Evolutionary conservation across 306 rosid genomes (phyloP), one percentile per base, ranked within the genome.

Genomic region (Luffa acutangula): DNA sequence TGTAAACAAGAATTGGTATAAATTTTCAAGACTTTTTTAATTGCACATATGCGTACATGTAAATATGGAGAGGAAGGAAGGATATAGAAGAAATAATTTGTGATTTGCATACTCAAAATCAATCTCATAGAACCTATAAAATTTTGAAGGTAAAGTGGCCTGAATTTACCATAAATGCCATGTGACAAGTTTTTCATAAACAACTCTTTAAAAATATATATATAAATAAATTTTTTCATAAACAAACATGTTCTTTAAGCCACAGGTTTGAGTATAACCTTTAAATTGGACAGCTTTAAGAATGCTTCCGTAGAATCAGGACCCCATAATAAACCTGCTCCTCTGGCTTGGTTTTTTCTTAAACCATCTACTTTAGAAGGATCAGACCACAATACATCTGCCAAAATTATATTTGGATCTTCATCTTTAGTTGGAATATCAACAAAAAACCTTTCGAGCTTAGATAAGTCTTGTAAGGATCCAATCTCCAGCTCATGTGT

Each of bases 241-340:
- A 45, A 46, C 39, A 45, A 33, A 41, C 4, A 41, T 46, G 34
- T 46, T 15, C 11, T 25, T 25, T 62, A 62, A 62, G 41, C 11
- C 58, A 78, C 33, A 52, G 64, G 62, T 59, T 69, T 36, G 64
- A 82, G 80, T 62, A 74, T 78, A 86, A 92, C 97, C 98, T 92
- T 94, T 78, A 92, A 85, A 36, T 85, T 94, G 81, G 91, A 87
- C 72, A 87, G 89, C 75, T 85, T 90, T 56, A 94, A 76, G 84
- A 94, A 94, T 58, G 88, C 84, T 80, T 94, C 92, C 0, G 98
- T 94, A 82, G 91, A 89, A 88, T 92, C 96, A 78, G 96, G 93
- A 86, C 98, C 98, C 93, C 96, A 94, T 87, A 87, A 86, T 51
- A 94, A 85, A 81, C 97, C 98, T 39, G 82, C 82, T 71, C 88